Evolutionary conservation across 192 early-diverging fungal genomes (phyloP).

Genomic region (Coemansia sp.): DNA sequence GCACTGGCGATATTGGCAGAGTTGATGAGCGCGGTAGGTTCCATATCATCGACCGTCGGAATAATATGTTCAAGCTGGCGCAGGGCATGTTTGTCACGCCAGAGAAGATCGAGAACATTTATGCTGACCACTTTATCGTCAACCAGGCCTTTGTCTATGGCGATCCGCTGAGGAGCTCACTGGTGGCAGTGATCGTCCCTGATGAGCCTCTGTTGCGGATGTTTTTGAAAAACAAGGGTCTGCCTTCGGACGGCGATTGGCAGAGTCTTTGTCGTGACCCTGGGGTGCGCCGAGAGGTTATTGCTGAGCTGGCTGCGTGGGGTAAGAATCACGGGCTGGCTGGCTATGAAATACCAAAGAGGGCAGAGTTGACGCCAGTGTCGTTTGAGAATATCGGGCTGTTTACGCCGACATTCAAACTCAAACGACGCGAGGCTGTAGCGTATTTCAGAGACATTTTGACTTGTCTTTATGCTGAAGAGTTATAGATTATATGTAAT

Average conservation of each 20-base stretch:
- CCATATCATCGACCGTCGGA: slow-evolving; percentile 81
- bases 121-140: slow-evolving; percentile 63
- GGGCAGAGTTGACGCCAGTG: slow-evolving; percentile 64
- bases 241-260: slow-evolving; percentile 6
- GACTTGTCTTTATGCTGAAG: slow-evolving; percentile 61
- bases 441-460: slow-evolving; percentile 53
- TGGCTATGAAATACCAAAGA: slow-evolving; percentile 76
- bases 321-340: slow-evolving; percentile 64
- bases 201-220: slow-evolving; percentile 60
- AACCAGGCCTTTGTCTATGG: slow-evolving; percentile 81
- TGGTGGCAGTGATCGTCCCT: slow-evolving; percentile 81
- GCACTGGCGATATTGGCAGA: slow-evolving; percentile 84
- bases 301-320: slow-evolving; percentile 60
- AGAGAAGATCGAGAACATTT: slow-evolving; percentile 82
- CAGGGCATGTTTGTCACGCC: slow-evolving; percentile 84
- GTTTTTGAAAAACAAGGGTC: slow-evolving; percentile 38
- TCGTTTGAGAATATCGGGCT: slow-evolving; percentile 76
- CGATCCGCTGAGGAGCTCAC: slow-evolving; percentile 70
- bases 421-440: slow-evolving; percentile 56
- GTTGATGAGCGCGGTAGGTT: slow-evolving; percentile 71
- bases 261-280: slow-evolving; percentile 54
- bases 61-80: slow-evolving; percentile 84
- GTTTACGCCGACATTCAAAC: slow-evolving; percentile 79
- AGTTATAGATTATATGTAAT: not conserved
- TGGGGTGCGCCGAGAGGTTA: slow-evolving; percentile 56